Percentiles rank a stretch among this genome's conserved stretches.
Evolutionary conservation across 345 rosid genomes (phyloP).

Genomic region (Corchorus olitorius): DNA sequence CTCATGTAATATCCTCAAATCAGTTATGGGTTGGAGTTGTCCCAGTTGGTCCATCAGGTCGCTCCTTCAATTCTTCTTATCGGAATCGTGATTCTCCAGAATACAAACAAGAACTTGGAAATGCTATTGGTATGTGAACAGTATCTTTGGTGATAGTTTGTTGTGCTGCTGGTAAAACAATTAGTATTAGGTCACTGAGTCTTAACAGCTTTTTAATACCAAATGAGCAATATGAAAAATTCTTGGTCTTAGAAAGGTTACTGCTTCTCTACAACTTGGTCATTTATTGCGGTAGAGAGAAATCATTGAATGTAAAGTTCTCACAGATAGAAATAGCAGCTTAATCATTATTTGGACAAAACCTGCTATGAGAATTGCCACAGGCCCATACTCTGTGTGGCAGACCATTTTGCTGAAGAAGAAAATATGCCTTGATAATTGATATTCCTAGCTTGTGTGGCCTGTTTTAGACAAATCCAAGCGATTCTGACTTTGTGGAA

Average conservation of each 20-base stretch:
- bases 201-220: not conserved
- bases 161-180: conserved; percentile 22
- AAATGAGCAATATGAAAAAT: conserved; percentile 6
- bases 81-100: conserved; percentile 75
- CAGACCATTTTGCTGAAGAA: conserved; percentile 1
- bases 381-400: conserved; percentile 2
- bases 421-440: not conserved
- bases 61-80: conserved; percentile 76
- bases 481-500: not conserved
- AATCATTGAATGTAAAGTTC: not conserved
- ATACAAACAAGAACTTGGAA: conserved; percentile 95
- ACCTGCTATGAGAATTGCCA: too few relatives aligned
- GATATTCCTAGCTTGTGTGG: not conserved
- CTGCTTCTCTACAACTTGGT: not conserved
- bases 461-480: not conserved
- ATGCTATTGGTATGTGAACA: conserved; percentile 80
- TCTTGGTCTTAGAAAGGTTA: conserved; percentile 4
- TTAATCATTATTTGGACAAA: not conserved
- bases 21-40: conserved; percentile 98
- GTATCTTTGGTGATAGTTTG: conserved; percentile 24
- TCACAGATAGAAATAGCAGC: not conserved
- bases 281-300: not conserved
- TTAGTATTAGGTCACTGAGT: conserved; percentile 14
- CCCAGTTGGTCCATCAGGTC: conserved; percentile 82
- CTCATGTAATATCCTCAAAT: conserved; percentile 91